Conservation (phyloP, 768 basidiomycete species). For the Naganishia onofrii region DNA sequence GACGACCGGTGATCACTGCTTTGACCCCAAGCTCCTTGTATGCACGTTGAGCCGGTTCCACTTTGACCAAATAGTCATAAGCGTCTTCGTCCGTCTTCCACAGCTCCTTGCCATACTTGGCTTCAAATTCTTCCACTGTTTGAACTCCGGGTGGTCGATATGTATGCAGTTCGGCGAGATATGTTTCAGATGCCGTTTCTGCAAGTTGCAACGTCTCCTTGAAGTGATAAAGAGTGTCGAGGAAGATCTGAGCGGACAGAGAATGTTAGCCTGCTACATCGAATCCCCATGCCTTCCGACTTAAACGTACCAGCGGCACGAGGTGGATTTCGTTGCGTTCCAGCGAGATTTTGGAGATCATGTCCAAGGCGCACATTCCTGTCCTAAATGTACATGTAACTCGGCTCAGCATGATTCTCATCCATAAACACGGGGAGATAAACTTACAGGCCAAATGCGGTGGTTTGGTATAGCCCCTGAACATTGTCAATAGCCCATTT, state of each 20-base stretch:
- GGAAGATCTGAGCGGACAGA: slow-evolving; percentile 62
- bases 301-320: slow-evolving; percentile 59
- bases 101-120: slow-evolving; percentile 69
- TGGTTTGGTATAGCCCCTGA: slow-evolving; percentile 83
- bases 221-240: slow-evolving; percentile 97
- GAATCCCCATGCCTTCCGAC: background rate
- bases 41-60: slow-evolving; percentile 86
- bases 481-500: slow-evolving; percentile 77
- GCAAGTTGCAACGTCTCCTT: slow-evolving; percentile 86
- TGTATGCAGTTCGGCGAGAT: slow-evolving; percentile 69
- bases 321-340: slow-evolving; percentile 51
- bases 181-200: slow-evolving; percentile 71
- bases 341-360: slow-evolving; percentile 77
- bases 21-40: slow-evolving; percentile 75
- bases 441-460: slow-evolving; percentile 77
- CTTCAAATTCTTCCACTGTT: slow-evolving; percentile 71
- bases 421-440: background rate
- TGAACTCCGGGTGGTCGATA: slow-evolving; percentile 74
- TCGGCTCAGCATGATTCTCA: slow-evolving; percentile 2
- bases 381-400: slow-evolving; percentile 55
- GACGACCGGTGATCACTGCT: slow-evolving; percentile 89
- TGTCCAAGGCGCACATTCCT: slow-evolving; percentile 87
- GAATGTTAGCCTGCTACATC: background rate
- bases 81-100: slow-evolving; percentile 84
- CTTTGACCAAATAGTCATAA: slow-evolving; percentile 93